Base-by-base conservation (phyloP, 1,284 basidiomycete genomes). In the Hypsizygus ulmarius region DNA sequence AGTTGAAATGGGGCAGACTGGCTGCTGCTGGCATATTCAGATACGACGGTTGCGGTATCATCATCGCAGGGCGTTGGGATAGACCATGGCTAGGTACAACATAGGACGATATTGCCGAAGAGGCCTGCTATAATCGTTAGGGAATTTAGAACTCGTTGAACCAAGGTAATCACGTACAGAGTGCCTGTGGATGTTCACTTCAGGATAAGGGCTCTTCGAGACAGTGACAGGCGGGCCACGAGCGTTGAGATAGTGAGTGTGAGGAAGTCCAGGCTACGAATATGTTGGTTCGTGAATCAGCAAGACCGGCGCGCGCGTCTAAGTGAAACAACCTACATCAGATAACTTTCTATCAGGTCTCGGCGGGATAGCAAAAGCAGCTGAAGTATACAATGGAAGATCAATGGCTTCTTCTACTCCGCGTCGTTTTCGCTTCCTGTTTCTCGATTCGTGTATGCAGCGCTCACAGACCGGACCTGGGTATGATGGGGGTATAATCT, bases 1-100 rank as follows among this genome's bases (percentile, higher is more conserved):
- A 18, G 34, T 54, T 58, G 16, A 58, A 58, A 34, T 58, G 54
- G 16, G 54, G 49, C 12, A n/a, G 10, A 7, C 9, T 39, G 18
- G 41, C 32, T 15, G 19, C 45, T 12, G 45, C 19, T 7, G 44
- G 39, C 10, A 47, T 33, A 5, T 25, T n/a, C 30, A 2, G 15
- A 19, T 36, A 28, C 32, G 19, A 32, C 37, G 35, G 32, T 15
- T 50, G 42, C 16, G 49, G 45, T 10, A 37, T 12, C 7, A 39
- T 4, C 25, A 43, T 43, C n/a, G 38, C 39, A 16, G 48, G 32
- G 11, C 36, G 45, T 1, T 30, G 30, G 33, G 32, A 12, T 6
- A 7, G 39, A 21, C 14, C 3, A 11, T 46, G 39, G 27, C 14
- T 37, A 12, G 16, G 36, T 11, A 12, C 28, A 25, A 18, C n/a